Percentiles rank a stretch among this genome's conserved stretches.
phyloP scores from a whole-genome alignment of 768 basidiomycete species.

The Suillus clintonianus region DNA sequence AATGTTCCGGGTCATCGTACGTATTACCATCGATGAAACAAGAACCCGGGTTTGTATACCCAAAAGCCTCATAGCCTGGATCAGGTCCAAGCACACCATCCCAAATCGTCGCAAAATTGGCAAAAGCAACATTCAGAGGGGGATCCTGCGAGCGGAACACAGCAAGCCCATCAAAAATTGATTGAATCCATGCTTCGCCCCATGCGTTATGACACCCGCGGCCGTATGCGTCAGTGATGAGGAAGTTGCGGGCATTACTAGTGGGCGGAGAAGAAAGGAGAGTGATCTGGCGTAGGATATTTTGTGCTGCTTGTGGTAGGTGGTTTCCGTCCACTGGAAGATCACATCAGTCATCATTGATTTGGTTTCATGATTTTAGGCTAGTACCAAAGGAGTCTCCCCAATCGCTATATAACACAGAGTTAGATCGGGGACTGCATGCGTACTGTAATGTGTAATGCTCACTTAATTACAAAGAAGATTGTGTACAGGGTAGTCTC shows the following conservation, averaged over 20 bases:
- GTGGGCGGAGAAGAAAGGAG: constrained; percentile 52
- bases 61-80: constrained; percentile 51
- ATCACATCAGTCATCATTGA: background rate
- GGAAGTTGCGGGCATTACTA: constrained; percentile 49
- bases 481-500: constrained; percentile 50
- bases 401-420: constrained; percentile 38
- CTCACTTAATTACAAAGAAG: constrained; percentile 60
- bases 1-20: constrained; percentile 47
- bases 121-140: constrained; percentile 44
- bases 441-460: background rate
- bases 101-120: constrained; percentile 52
- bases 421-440: constrained; percentile 3
- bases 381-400: constrained; percentile 42
- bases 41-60: constrained; percentile 43
- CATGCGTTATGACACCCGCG: constrained; percentile 40
- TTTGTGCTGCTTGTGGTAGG: constrained; percentile 45
- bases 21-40: constrained; percentile 34
- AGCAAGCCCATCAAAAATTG: constrained; percentile 44
- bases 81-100: constrained; percentile 43
- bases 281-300: constrained; percentile 45
- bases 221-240: constrained; percentile 53
- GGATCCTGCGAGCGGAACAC: constrained; percentile 32
- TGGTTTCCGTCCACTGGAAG: constrained; percentile 46
- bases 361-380: background rate
- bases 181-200: constrained; percentile 50